Evolutionary conservation across 441 rosid species (phyloP).

Genomic region (Populus hybrid): DNA sequence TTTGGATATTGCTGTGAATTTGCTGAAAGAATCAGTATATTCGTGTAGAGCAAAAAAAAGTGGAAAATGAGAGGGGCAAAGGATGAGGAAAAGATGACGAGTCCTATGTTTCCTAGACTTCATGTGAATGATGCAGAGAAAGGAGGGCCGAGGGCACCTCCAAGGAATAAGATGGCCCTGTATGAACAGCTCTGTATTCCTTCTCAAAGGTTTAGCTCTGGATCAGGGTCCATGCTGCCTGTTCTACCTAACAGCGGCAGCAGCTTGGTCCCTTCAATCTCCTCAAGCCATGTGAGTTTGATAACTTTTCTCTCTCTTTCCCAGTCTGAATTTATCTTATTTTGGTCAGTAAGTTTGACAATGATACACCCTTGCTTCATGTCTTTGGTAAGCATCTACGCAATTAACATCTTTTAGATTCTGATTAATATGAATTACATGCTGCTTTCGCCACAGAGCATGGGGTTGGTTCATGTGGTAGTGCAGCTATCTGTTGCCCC

Average conservation of each 20-base stretch:
- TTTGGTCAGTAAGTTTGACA: neutral
- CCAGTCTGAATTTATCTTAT: neutral
- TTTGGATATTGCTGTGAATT: constrained; percentile 26
- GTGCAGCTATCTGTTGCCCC: neutral
- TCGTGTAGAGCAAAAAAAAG: constrained; percentile 7
- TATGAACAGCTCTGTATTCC: constrained; percentile 88
- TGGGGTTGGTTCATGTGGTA: neutral
- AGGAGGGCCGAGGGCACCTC: constrained; percentile 95
- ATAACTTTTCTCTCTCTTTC: constrained; percentile 6
- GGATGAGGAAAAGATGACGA: constrained; percentile 56
- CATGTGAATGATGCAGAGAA: constrained; percentile 83
- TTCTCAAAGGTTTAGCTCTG: constrained; percentile 59
- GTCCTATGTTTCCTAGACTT: constrained; percentile 88
- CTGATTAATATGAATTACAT: neutral
- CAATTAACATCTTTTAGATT: constrained; percentile 1
- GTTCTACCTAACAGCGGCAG: constrained; percentile 30
- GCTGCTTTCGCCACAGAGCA: neutral
- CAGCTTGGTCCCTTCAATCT: constrained; percentile 39
- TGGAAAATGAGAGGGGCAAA: constrained; percentile 54
- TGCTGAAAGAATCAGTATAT: constrained; percentile 9
- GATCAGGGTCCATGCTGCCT: constrained; percentile 44
- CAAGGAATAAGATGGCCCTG: constrained; percentile 97
- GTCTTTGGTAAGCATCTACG: neutral
- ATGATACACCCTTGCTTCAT: constrained; percentile 1
- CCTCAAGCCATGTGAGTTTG: constrained; percentile 51